Evolutionary conservation across 192 early-diverging fungal species (phyloP).

Genomic region (Coemansia sp.): DNA sequence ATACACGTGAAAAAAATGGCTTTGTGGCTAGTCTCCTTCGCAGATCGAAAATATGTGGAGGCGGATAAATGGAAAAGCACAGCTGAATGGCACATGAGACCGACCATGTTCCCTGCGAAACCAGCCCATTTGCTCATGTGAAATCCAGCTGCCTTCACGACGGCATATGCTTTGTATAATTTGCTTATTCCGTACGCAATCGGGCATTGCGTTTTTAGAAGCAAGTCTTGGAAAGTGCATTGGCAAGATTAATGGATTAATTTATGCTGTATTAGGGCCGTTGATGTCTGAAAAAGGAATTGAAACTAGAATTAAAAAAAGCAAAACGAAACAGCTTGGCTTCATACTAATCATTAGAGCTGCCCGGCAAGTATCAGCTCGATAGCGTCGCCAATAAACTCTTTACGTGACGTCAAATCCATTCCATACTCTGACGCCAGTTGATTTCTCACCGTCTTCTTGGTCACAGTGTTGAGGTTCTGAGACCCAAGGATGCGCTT

Average conservation of each 20-base stretch:
- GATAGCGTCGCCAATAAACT: conserved; percentile 75
- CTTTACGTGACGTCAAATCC: conserved; percentile 66
- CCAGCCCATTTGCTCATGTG: conserved; percentile 6
- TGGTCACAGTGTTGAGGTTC: conserved; percentile 75
- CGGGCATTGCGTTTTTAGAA: too few relatives aligned
- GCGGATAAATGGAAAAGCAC: neutral
- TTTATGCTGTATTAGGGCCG: too few relatives aligned
- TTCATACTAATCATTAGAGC: conserved; percentile 18
- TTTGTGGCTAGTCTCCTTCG: neutral
- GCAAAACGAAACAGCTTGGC: neutral
- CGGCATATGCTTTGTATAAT: too few relatives aligned
- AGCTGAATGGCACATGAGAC: neutral
- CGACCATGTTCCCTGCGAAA: neutral
- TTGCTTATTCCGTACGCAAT: too few relatives aligned
- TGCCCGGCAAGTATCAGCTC: conserved; percentile 36
- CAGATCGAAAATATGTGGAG: neutral
- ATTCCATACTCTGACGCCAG: conserved; percentile 64
- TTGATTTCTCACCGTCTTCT: conserved; percentile 78
- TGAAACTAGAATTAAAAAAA: neutral
- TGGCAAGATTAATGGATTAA: too few relatives aligned
- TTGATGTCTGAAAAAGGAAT: neutral
- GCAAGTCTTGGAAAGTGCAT: too few relatives aligned
- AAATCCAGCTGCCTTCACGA: neutral
- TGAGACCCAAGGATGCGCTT: conserved; percentile 64
- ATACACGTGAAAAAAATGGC: neutral